Conservation (phyloP, 495 filamentous ascomycete species). For the Symbiotaphrina buchneri region DNA sequence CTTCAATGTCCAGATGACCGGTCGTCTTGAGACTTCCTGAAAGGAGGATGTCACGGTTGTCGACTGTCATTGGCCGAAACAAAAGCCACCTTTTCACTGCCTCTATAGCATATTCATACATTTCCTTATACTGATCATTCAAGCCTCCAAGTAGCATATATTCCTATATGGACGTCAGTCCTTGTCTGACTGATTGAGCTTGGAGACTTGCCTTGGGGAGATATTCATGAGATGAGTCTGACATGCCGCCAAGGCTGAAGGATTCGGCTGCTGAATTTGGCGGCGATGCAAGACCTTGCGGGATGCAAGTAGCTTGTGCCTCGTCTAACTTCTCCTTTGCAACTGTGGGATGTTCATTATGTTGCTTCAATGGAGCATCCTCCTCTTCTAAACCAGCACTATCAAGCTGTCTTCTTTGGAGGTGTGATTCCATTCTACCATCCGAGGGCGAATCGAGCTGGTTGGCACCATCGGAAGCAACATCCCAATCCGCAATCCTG, state of each 20-base stretch:
- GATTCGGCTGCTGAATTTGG: constrained; percentile 12
- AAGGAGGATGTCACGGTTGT: constrained; percentile 56
- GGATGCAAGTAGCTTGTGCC: constrained; percentile 26
- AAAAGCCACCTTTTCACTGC: constrained; percentile 54
- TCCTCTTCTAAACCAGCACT: too few relatives aligned
- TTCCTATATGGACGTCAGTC: constrained; percentile 12
- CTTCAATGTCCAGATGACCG: constrained; percentile 3
- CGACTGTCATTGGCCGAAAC: constrained; percentile 65
- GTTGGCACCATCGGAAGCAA: too few relatives aligned
- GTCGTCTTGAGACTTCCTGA: constrained; percentile 28
- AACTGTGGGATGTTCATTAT: too few relatives aligned
- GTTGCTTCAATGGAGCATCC: too few relatives aligned
- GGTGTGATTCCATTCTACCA: too few relatives aligned
- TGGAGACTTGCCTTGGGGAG: constrained; percentile 49
- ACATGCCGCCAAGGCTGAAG: constrained; percentile 62
- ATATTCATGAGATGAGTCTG: constrained; percentile 91
- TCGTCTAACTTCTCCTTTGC: too few relatives aligned
- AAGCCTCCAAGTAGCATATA: constrained; percentile 61
- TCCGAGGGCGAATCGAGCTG: too few relatives aligned
- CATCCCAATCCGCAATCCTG: too few relatives aligned
- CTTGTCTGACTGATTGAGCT: constrained; percentile 14
- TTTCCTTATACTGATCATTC: constrained; percentile 53
- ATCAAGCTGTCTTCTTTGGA: too few relatives aligned
- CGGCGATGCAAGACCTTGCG: constrained; percentile 24
- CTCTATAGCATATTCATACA: constrained; percentile 57